Evolutionary conservation across 495 filamentous ascomycete genomes (phyloP), one percentile per base, ranked within the genome.

Genomic region (Aspergillus conjunctus): DNA sequence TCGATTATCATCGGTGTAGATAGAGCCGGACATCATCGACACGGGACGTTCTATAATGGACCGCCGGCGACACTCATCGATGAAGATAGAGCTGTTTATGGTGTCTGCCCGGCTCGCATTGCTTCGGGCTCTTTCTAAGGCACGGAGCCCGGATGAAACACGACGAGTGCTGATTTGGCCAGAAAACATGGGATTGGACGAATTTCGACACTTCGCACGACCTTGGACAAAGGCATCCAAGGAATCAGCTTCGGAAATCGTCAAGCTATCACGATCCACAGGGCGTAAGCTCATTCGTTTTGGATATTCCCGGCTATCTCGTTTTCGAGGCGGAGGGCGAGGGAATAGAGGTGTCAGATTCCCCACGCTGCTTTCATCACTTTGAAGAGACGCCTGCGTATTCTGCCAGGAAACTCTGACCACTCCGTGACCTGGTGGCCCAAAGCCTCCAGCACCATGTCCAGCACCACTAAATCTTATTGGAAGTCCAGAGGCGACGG

Each of bases 351-450:
- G 72, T 4, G 74, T 68, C 14, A 80, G 56, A 39, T 75, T 74
- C 6, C 64, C 71, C 32, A 78, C 43, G 37, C 65, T 72, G 44
- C 63, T 75, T 34, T 80, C 75, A 15, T 77, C 76, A 34, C 72
- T 80, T 49, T 71, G 68, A 8, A 77, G 63, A 2, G 75, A 76
- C 2, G 58, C 62, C 30, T 73, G 69, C 0, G 73, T 73, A 45
- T 78, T 80, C 51, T 80, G 78, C 80, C 79, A 83, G 18, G 80
- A 81, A 44, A 68, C 62, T n/a, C 76, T 70, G 7, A 81, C 77
- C 6, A 77, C 58, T 11, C 78, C 78, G 51, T 74, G 75, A 31
- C 75, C 77, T 4, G 73, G 72, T 41, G 78, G 79, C 17, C 79
- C 79, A 50, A 78, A 76, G 10, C 76, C 77, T 54, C 77, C 79